Conservation (phyloP, 2,329 filamentous ascomycete genomes). For the Penicillium digitatum region DNA sequence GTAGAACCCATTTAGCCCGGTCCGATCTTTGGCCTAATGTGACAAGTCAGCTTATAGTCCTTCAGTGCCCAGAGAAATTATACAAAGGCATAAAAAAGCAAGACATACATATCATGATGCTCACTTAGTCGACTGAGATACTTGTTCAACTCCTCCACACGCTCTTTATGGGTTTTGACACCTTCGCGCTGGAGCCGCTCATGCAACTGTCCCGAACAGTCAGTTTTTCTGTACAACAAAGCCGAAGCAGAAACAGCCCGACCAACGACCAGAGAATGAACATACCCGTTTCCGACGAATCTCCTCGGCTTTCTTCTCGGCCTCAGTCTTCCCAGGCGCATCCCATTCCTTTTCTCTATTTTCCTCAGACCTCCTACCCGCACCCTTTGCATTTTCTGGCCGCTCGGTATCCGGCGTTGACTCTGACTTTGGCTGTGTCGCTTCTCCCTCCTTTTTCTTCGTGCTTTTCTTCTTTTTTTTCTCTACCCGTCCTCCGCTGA, state of each 20-base stretch:
- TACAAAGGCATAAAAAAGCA: background rate
- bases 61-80: background rate
- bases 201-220: conserved; percentile 58
- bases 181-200: conserved; percentile 78
- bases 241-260: conserved; percentile 5
- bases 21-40: conserved; percentile 39
- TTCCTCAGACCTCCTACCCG: conserved; percentile 11
- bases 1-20: conserved; percentile 33
- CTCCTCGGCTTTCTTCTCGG: conserved; percentile 78
- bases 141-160: conserved; percentile 90
- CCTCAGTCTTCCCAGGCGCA: conserved; percentile 66
- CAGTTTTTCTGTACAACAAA: conserved; percentile 3
- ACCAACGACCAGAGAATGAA: conserved; percentile 18
- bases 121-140: conserved; percentile 90
- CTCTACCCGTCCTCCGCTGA: conserved; percentile 48
- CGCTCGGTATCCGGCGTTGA: background rate
- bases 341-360: conserved; percentile 17
- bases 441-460: conserved; percentile 29
- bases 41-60: conserved; percentile 13
- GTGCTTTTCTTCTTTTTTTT: conserved; percentile 51
- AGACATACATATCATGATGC: conserved; percentile 84
- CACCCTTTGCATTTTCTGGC: conserved; percentile 16
- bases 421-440: conserved; percentile 10
- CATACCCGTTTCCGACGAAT: conserved; percentile 72
- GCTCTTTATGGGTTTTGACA: conserved; percentile 93